phyloP scores from a whole-genome alignment of 257 asterid species.

The Nicotiana obtusifolia region DNA sequence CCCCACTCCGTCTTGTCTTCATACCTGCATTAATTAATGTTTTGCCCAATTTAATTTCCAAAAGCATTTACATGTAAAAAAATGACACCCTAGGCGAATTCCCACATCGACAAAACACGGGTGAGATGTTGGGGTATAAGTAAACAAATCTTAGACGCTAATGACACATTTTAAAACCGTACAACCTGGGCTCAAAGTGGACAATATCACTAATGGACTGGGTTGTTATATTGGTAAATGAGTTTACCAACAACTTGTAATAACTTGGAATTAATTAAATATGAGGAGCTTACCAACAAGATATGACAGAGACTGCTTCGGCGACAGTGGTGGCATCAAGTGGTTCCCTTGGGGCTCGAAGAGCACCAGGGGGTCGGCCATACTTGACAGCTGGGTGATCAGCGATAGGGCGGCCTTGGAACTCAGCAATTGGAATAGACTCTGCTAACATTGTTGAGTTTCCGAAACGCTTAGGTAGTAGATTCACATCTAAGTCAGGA shows the following conservation, averaged over 20 bases:
- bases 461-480: constrained; percentile 37
- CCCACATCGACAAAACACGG: too few relatives aligned
- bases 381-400: constrained; percentile 50
- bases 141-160: too few relatives aligned
- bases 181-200: too few relatives aligned
- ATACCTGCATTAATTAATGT: constrained; percentile 17
- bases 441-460: constrained; percentile 34
- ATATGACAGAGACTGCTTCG: constrained; percentile 37
- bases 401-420: constrained; percentile 42
- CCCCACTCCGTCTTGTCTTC: constrained; percentile 52
- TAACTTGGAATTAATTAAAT: background rate
- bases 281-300: constrained; percentile 29
- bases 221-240: too few relatives aligned
- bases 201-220: too few relatives aligned
- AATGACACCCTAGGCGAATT: too few relatives aligned
- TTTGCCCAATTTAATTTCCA: background rate
- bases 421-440: constrained; percentile 41
- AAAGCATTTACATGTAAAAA: background rate
- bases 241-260: too few relatives aligned
- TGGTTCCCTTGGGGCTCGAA: constrained; percentile 28
- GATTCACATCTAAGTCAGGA: constrained; percentile 30
- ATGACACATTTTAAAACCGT: too few relatives aligned
- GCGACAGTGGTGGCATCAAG: constrained; percentile 44
- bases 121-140: too few relatives aligned
- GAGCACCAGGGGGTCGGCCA: constrained; percentile 40